phyloP scores from a whole-genome alignment of 2,329 filamentous ascomycete species.

The Pyrenophora seminiperda region DNA sequence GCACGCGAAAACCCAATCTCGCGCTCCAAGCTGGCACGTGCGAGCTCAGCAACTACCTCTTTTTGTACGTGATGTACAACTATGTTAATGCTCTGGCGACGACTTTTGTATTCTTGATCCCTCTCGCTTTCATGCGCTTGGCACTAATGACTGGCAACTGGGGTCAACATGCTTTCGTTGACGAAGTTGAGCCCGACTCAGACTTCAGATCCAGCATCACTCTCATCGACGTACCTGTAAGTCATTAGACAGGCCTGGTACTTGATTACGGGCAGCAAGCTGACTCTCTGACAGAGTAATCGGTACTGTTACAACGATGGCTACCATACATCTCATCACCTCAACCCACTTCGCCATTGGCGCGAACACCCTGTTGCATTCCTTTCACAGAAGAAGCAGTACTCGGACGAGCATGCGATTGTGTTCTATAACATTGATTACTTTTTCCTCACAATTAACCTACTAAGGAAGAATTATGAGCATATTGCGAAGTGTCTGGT shows the following conservation, averaged over 20 bases:
- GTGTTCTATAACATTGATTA: constrained; percentile 85
- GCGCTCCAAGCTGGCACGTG: constrained; percentile 64
- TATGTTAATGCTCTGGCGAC: constrained; percentile 60
- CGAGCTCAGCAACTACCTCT: constrained; percentile 60
- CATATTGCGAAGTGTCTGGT: constrained; percentile 72
- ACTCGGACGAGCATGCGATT: constrained; percentile 69
- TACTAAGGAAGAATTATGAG: constrained; percentile 73
- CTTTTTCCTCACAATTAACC: constrained; percentile 71
- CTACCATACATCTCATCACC: constrained; percentile 80
- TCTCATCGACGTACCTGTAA: constrained; percentile 75
- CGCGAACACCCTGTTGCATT: constrained; percentile 78
- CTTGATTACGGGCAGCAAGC: not conserved
- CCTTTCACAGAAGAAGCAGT: constrained; percentile 69
- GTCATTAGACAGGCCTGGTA: constrained; percentile 33
- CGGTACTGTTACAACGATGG: constrained; percentile 83
- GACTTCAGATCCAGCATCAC: constrained; percentile 82
- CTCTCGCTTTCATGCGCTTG: constrained; percentile 68
- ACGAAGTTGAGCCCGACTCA: constrained; percentile 73
- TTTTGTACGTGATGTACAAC: constrained; percentile 58
- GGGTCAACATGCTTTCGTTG: constrained; percentile 83
- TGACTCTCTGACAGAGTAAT: constrained; percentile 64
- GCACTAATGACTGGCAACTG: constrained; percentile 83
- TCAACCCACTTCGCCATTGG: constrained; percentile 80
- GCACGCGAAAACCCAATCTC: constrained; percentile 62
- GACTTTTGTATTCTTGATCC: constrained; percentile 68